Conservation (phyloP, 805 yeast genomes). For the Lipomyces spencermartinsiae region DNA sequence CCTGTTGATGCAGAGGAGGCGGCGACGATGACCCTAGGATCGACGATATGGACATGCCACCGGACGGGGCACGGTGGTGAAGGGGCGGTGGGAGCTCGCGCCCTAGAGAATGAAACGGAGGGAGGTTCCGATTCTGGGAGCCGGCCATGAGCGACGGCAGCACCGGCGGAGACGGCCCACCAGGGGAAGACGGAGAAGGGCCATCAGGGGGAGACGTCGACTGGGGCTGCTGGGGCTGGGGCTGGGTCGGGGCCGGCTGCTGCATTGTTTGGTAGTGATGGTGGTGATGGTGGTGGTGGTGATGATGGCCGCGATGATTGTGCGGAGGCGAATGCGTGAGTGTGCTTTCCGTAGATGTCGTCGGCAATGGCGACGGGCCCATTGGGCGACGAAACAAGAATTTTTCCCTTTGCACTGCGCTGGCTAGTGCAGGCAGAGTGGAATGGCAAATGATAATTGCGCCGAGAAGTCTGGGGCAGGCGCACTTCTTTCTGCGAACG, state of each 20-base stretch:
- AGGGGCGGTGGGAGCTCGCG: constrained; percentile 23
- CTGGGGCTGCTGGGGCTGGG: constrained; percentile 10
- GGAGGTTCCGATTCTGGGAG: constrained; percentile 14
- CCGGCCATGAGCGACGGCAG: constrained; percentile 30
- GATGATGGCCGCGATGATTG: constrained; percentile 15
- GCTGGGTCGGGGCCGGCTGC: constrained; percentile 7
- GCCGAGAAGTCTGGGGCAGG: background rate
- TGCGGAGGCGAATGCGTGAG: constrained; percentile 9
- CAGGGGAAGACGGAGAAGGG: constrained; percentile 2
- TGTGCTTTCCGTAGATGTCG: constrained; percentile 2
- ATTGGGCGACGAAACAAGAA: background rate
- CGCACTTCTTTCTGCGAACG: background rate
- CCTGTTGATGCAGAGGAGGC: constrained; percentile 14
- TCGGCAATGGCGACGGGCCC: constrained; percentile 11
- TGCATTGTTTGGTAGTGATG: constrained; percentile 7
- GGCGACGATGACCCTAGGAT: constrained; percentile 30
- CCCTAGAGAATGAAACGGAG: constrained; percentile 20
- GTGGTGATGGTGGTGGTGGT: constrained; percentile 21
- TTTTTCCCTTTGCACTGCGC: background rate
- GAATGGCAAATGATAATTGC: background rate
- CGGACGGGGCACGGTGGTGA: constrained; percentile 13
- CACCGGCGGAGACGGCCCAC: constrained; percentile 14
- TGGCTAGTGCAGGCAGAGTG: background rate
- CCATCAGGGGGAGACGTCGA: background rate
- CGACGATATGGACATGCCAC: constrained; percentile 36